phyloP scores from a whole-genome alignment of 2,329 filamentous ascomycete species.

The Colletotrichum horii region DNA sequence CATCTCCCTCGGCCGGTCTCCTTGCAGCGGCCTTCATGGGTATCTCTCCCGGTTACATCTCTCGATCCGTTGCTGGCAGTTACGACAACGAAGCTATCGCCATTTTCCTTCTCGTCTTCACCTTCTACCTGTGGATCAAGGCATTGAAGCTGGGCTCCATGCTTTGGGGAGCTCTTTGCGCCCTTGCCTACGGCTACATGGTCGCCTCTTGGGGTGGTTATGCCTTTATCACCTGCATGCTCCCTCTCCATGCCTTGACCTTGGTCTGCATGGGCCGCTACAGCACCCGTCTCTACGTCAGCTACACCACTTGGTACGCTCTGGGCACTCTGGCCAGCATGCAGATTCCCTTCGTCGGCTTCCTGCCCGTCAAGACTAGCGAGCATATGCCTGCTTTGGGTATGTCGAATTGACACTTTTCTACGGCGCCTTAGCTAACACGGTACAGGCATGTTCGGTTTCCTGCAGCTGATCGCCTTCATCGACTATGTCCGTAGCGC shows the following conservation, averaged over 20 bases:
- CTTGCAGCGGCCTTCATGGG: slow-evolving; percentile 97
- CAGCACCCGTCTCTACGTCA: slow-evolving; percentile 91
- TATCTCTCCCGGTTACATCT: slow-evolving; percentile 97
- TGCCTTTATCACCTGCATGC: slow-evolving; percentile 97
- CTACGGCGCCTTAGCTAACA: slow-evolving; percentile 17
- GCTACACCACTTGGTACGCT: slow-evolving; percentile 98
- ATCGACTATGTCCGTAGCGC: slow-evolving; percentile 90
- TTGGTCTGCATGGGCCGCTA: slow-evolving; percentile 97
- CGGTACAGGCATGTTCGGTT: slow-evolving; percentile 82
- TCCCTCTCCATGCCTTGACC: slow-evolving; percentile 92
- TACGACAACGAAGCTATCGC: slow-evolving; percentile 99
- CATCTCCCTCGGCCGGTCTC: slow-evolving; percentile 92
- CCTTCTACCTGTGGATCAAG: slow-evolving; percentile 99
- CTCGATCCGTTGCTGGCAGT: slow-evolving; percentile 93
- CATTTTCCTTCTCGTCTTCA: slow-evolving; percentile 98
- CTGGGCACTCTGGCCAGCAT: slow-evolving; percentile 96
- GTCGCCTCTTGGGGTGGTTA: slow-evolving; percentile 99
- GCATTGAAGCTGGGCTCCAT: slow-evolving; percentile 95
- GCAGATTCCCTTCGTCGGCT: slow-evolving; percentile 99
- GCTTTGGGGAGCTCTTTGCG: slow-evolving; percentile 93
- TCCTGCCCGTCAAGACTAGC: slow-evolving; percentile 93
- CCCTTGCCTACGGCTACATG: slow-evolving; percentile 99
- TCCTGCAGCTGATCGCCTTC: slow-evolving; percentile 91
- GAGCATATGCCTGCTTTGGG: slow-evolving; percentile 98
- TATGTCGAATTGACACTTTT: slow-evolving; percentile 44